Base-by-base conservation (phyloP, 1,284 basidiomycete species). In the Ganoderma sinense region DNA sequence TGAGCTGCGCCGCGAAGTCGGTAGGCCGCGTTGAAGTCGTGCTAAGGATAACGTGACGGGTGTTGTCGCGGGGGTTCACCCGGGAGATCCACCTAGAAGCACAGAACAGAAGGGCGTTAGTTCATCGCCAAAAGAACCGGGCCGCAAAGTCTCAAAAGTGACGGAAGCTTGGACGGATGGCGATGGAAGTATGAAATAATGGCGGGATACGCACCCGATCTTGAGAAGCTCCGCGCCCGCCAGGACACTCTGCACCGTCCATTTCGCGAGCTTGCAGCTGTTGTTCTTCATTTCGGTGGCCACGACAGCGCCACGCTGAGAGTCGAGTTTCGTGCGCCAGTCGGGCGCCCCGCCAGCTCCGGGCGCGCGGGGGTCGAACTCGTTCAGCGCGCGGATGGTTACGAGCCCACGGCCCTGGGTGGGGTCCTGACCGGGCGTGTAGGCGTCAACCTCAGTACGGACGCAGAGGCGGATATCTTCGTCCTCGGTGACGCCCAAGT, bases 261-360 rank as follows among this genome's bases (percentile, higher is more conserved):
- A 99, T 79, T 97, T 94, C 23, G 97, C 97, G 64, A 99, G 89
- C 84, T 99, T 99, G 86, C 93, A 97, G 78, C 94, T 96, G 85
- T 99, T 99, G 85, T 99, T 99, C 88, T 99, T 99, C 98, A 99
- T 99, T 86, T 99, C 98, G 55, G 96, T 98, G 60, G 98, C 97
- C 69, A 99, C 96, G 58, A 99, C 97, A 3, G 98, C 98, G 78
- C 98, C 98, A 70, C 97, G 92, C 83, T 99, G 97, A 10, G 94
- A 91, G 83, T 99, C 98, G 64, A 99, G 86, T 83, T 98, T 98
- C 62, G 94, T 89, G 62, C 97, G 91, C 98, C 98, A 99, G 82
- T 99, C 98, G 29, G 96, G 95, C 20, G 97, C 97, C 66, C 95
- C 95, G 62, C 96, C 96, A 1, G 94, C 91, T 43, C 97, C 97